Percentiles rank a stretch among this genome's conserved stretches.
These are phyloP conservation scores for Punica granatum DNA, from an alignment of 345 rosid species.

Conservation along the genomic window DNA sequence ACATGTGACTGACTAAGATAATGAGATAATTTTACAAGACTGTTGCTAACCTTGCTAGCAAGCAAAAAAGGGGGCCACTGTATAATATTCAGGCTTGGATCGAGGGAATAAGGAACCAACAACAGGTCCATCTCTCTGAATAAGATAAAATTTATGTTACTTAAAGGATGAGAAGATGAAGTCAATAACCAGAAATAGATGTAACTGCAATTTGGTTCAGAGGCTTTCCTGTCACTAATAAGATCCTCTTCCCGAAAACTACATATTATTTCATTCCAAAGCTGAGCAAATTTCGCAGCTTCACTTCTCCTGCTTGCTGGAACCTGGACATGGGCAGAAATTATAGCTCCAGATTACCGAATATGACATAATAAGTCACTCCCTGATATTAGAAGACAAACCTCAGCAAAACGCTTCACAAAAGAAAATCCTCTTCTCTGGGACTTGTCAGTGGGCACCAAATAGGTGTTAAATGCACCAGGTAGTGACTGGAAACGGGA, in stretches of 20 bases:
- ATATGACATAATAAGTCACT: not conserved
- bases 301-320: constrained; percentile 82
- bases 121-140: constrained; percentile 95
- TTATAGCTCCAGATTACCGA: not conserved
- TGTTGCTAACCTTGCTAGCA: constrained; percentile 79
- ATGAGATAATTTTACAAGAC: constrained; percentile 7
- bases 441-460: constrained; percentile 80
- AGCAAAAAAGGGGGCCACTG: constrained; percentile 99
- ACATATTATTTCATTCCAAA: constrained; percentile 92
- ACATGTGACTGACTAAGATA: not conserved
- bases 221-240: constrained; percentile 78
- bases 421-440: constrained; percentile 80
- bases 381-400: constrained; percentile 11
- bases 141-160: constrained; percentile 6
- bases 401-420: constrained; percentile 81
- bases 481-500: constrained; percentile 95
- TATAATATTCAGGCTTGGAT: constrained; percentile 81
- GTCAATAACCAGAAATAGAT: constrained; percentile 5
- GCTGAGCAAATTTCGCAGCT: constrained; percentile 96
- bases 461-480: constrained; percentile 74
- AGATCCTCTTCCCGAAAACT: constrained; percentile 97
- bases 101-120: constrained; percentile 83
- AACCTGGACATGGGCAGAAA: constrained; percentile 8
- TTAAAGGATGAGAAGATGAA: not conserved
- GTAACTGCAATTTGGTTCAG: constrained; percentile 6